phyloP scores from a whole-genome alignment of 2,329 filamentous ascomycete species.

The Aspergillus carbonarius region DNA sequence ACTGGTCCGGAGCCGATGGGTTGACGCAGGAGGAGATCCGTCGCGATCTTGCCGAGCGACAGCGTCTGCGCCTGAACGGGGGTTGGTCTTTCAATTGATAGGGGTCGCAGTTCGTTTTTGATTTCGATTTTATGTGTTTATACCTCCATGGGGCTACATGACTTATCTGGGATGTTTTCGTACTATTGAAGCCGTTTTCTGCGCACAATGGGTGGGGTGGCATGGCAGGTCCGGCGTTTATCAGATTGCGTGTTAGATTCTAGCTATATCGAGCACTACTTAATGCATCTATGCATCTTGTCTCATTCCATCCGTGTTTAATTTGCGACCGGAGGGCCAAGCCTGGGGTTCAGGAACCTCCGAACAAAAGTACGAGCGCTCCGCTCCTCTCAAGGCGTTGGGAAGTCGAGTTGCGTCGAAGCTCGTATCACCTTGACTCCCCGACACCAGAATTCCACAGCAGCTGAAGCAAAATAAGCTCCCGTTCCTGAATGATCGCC shows the following conservation, averaged over 20 bases:
- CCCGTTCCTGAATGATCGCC: not conserved
- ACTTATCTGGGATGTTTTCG: not conserved
- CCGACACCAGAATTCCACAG: not conserved
- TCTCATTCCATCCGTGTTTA: not conserved
- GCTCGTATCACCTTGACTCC: not conserved
- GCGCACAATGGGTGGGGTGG: not conserved
- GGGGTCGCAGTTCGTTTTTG: not conserved
- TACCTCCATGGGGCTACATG: not conserved
- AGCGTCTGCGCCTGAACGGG: slow-evolving; percentile 76
- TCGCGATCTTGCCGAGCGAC: slow-evolving; percentile 74
- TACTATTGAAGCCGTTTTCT: not conserved
- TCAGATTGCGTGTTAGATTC: not conserved
- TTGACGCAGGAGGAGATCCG: slow-evolving; percentile 86
- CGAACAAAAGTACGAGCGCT: not conserved
- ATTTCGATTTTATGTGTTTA: not conserved
- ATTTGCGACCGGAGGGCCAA: not conserved
- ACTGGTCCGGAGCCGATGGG: slow-evolving; percentile 80
- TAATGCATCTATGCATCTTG: not conserved
- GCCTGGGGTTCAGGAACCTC: not conserved
- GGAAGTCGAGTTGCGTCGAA: not conserved
- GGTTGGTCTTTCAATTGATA: slow-evolving; percentile 68
- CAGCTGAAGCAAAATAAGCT: not conserved
- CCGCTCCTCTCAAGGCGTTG: not conserved
- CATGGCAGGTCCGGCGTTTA: slow-evolving; percentile 1
- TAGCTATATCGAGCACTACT: not conserved